Percentiles rank a stretch among this genome's conserved stretches.
Conservation (phyloP, 345 rosid species). For the Gossypium bickii region DNA sequence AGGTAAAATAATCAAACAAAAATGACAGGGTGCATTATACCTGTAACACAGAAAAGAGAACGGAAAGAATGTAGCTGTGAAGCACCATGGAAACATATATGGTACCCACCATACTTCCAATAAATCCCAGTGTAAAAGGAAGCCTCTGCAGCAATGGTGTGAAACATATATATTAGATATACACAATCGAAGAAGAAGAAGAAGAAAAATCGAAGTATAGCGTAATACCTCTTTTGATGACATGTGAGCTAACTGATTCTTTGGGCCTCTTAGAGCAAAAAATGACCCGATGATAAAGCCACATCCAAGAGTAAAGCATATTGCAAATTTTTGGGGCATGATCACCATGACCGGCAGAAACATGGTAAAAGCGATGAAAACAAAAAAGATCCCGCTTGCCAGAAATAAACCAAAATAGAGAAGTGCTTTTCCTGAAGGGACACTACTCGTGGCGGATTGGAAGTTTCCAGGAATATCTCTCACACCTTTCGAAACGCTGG, state of each 20-base stretch:
- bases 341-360: constrained; percentile 93
- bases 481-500: constrained; percentile 86
- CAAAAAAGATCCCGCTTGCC: constrained; percentile 74
- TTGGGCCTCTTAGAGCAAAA: constrained; percentile 86
- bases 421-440: constrained; percentile 84
- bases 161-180: constrained; percentile 11
- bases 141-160: constrained; percentile 60
- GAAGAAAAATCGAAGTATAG: neutral
- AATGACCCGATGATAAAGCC: constrained; percentile 77
- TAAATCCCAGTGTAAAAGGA: constrained; percentile 73
- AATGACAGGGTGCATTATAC: constrained; percentile 27
- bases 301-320: constrained; percentile 89
- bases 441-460: constrained; percentile 77
- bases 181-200: neutral
- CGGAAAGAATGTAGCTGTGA: no score
- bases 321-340: constrained; percentile 92
- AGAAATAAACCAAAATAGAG: constrained; percentile 80
- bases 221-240: constrained; percentile 62
- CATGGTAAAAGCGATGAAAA: constrained; percentile 83
- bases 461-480: constrained; percentile 75
- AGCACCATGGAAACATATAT: constrained; percentile 89
- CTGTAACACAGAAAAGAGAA: constrained; percentile 86
- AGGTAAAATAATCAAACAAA: neutral
- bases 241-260: constrained; percentile 78
- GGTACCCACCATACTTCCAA: constrained; percentile 86